phyloP scores from a whole-genome alignment of 2,329 filamentous ascomycete species.

The Aspergillus pseudoglaucus region DNA sequence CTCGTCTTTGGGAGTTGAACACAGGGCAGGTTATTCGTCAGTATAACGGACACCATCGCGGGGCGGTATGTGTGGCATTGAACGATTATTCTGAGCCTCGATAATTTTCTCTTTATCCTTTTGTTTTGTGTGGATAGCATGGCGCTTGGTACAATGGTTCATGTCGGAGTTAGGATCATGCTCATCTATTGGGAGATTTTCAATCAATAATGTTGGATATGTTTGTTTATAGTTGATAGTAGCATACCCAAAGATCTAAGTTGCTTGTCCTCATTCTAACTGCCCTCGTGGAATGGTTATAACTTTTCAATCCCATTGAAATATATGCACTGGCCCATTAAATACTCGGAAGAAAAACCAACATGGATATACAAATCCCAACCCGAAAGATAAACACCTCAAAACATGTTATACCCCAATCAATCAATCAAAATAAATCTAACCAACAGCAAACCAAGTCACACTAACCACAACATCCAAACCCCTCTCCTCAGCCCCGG shows the following conservation, averaged over 20 bases:
- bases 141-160: conserved; percentile 13
- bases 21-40: conserved; percentile 87
- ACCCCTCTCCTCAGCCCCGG: conserved; percentile 40
- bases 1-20: conserved; percentile 79
- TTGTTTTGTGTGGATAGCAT: conserved; percentile 17
- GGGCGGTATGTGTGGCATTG: conserved; percentile 83
- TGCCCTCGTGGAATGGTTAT: not conserved
- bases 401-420: not conserved
- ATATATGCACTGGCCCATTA: not conserved
- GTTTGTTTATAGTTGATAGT: not conserved
- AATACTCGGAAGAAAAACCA: conserved; percentile 1
- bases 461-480: conserved; percentile 45
- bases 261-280: no score
- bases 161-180: not conserved
- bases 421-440: conserved; percentile 2
- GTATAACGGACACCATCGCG: conserved; percentile 90
- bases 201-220: not conserved
- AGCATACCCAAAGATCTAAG: no score
- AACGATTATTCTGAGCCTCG: conserved; percentile 65
- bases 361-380: conserved; percentile 1
- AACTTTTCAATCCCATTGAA: not conserved
- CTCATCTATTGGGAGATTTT: not conserved
- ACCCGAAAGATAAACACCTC: not conserved
- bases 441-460: conserved; percentile 41
- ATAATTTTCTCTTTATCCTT: conserved; percentile 13